A percentile compares a stretch with the other conserved stretches of the same genome.
Conservation (phyloP, 805 yeast genomes). For the Yamadazyma kitorensis region DNA sequence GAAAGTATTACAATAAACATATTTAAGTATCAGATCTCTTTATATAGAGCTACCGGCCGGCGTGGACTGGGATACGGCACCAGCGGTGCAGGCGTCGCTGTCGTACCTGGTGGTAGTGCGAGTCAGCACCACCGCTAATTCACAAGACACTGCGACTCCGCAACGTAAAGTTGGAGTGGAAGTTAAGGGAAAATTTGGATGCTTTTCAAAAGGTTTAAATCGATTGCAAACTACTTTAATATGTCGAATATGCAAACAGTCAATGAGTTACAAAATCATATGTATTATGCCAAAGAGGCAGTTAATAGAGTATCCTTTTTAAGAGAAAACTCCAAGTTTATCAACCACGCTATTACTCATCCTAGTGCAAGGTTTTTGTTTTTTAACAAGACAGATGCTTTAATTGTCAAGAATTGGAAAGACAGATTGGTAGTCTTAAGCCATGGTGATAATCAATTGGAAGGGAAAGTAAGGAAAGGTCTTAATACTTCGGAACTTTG, state of each 20-base stretch:
- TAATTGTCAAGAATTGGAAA: constrained; percentile 25
- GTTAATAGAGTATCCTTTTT: constrained; percentile 65
- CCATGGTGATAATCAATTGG: constrained; percentile 30
- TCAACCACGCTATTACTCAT: constrained; percentile 43
- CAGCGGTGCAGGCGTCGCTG: too few relatives aligned
- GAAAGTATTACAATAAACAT: constrained; percentile 3
- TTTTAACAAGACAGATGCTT: constrained; percentile 29
- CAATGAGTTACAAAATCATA: constrained; percentile 19
- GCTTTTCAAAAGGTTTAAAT: constrained; percentile 8
- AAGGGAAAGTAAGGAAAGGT: constrained; percentile 15
- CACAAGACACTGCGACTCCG: too few relatives aligned
- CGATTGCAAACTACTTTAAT: constrained; percentile 5
- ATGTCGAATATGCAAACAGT: constrained; percentile 17
- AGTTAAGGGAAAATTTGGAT: too few relatives aligned
- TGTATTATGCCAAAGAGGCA: constrained; percentile 48
- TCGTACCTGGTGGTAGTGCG: too few relatives aligned
- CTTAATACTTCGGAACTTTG: constrained; percentile 17
- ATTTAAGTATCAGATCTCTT: too few relatives aligned
- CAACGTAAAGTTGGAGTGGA: too few relatives aligned
- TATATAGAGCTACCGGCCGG: too few relatives aligned
- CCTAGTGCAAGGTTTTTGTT: constrained; percentile 51
- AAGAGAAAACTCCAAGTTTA: constrained; percentile 53
- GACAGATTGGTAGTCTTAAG: constrained; percentile 33
- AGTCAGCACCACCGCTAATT: too few relatives aligned
- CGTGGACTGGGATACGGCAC: too few relatives aligned